These are phyloP conservation scores for Blepharisma japonicum DNA, from an alignment of 73 alveolate genomes.

Conservation along the genomic window DNA sequence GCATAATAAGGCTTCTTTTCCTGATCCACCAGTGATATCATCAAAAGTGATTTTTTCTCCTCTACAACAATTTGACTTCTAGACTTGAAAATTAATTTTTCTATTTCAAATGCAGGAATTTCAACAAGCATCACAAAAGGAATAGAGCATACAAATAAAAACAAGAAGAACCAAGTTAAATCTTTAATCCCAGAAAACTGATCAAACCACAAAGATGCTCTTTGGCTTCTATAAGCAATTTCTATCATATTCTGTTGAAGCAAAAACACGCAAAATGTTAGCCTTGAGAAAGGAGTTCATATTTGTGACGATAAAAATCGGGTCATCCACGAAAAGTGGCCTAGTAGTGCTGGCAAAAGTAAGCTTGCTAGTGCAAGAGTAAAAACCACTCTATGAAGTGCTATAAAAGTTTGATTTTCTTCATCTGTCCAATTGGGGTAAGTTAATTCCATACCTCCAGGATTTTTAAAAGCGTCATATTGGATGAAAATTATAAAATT, in stretches of 20 bases:
- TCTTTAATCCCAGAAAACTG: slow-evolving; percentile 9
- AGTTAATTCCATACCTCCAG: neutral
- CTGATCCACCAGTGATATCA: too few species aligned
- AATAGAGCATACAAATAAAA: slow-evolving; percentile 27
- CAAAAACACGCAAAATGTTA: too few species aligned
- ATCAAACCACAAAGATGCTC: neutral
- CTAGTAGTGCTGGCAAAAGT: neutral
- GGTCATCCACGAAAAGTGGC: neutral
- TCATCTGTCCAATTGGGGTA: slow-evolving; percentile 1
- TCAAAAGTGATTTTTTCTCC: too few species aligned
- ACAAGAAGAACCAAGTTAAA: neutral
- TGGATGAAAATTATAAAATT: neutral
- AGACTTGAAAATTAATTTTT: slow-evolving; percentile 1
- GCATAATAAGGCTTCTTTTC: too few species aligned
- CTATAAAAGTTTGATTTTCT: neutral
- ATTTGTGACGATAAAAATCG: neutral
- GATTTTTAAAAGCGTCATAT: slow-evolving; percentile 12
- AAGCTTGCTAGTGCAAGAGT: neutral
- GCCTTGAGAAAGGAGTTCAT: too few species aligned
- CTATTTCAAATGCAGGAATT: slow-evolving; percentile 37
- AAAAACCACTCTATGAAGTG: slow-evolving; percentile 2
- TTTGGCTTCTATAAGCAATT: too few species aligned
- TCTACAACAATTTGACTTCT: too few species aligned
- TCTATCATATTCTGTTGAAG: too few species aligned
- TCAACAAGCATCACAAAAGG: slow-evolving; percentile 31